Evolutionary conservation across 192 early-diverging fungal species (phyloP), one percentile per base, ranked within the genome.

Genomic region (Obelidium mucronatum): DNA sequence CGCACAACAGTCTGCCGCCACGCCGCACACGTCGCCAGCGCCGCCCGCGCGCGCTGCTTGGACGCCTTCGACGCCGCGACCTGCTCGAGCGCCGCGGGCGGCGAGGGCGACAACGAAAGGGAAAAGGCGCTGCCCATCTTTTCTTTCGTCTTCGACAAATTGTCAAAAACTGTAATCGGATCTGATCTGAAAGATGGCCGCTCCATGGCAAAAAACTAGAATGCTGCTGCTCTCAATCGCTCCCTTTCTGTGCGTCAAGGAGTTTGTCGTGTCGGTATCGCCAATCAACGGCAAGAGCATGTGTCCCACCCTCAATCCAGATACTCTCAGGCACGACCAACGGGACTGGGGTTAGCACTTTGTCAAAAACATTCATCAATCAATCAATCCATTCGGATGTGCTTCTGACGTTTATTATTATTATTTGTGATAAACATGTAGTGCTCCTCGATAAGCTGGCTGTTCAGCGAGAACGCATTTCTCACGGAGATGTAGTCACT

Each of bases 401-500:
- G n/a, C n/a, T n/a, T n/a, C n/a, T n/a, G n/a, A n/a, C n/a, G n/a
- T n/a, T n/a, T n/a, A n/a, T n/a, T n/a, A n/a, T n/a, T n/a, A n/a
- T n/a, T n/a, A n/a, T n/a, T n/a, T n/a, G n/a, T n/a, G n/a, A n/a
- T n/a, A n/a, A n/a, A n/a, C n/a, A n/a, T n/a, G n/a, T 30, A 72
- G 67, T 77, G 8, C 67, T 77, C 17, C 56, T 77, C n/a, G 76
- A 77, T 67, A 77, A 71, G 55, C 56, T 77, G 22, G 11, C 31
- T 15, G 64, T 76, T 2, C 4, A 44, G 2, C 24, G 17, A 36
- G 34, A 17, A 15, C 4, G 17, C 26, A 33, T 71, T 22, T 5
- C 19, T 56, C 30, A 40, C 59, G 81, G 81, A 24, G 79, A 83
- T 65, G 80, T 85, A 11, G 81, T 85, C 51, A 54, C 83, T 37